These are phyloP conservation scores for Coemansia sp. DNA, from an alignment of 192 early-diverging fungal genomes.

Conservation along the genomic window DNA sequence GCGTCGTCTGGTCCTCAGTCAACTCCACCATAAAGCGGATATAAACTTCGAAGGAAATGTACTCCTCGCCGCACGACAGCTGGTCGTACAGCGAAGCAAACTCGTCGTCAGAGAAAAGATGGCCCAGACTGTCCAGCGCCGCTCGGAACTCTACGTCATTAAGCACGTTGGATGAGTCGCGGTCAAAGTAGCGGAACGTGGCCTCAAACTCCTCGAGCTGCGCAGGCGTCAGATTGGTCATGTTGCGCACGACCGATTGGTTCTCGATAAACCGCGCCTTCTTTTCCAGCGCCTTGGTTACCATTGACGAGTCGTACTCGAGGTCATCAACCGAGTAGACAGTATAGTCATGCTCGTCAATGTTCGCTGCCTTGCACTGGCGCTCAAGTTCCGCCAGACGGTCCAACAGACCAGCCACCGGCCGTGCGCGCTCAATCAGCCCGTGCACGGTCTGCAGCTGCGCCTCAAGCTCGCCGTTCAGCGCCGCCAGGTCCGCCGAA, in stretches of 20 bases:
- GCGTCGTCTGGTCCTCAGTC: constrained; percentile 87
- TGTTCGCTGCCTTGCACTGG: constrained; percentile 78
- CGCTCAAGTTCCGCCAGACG: constrained; percentile 62
- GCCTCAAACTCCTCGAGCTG: constrained; percentile 91
- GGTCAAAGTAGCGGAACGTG: constrained; percentile 92
- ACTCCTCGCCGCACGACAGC: constrained; percentile 58
- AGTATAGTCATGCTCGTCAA: constrained; percentile 92
- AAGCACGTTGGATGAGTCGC: constrained; percentile 77
- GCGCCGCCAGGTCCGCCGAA: constrained; percentile 58
- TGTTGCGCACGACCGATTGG: constrained; percentile 88
- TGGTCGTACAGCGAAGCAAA: constrained; percentile 66
- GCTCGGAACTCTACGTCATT: constrained; percentile 79
- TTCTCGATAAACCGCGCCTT: constrained; percentile 91
- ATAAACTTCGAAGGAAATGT: constrained; percentile 85
- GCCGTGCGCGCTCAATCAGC: constrained; percentile 54
- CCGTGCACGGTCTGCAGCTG: constrained; percentile 66
- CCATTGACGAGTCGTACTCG: constrained; percentile 76
- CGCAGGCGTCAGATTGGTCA: constrained; percentile 89
- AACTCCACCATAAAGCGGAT: constrained; percentile 81
- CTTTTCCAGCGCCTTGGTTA: constrained; percentile 76
- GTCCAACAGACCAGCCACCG: constrained; percentile 54
- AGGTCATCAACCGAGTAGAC: constrained; percentile 90
- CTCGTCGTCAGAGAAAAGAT: constrained; percentile 71
- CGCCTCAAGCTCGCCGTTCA: constrained; percentile 77
- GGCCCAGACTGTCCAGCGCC: constrained; percentile 75